Conservation (phyloP, 2,329 filamentous ascomycete species). For the Colletotrichum musae region DNA sequence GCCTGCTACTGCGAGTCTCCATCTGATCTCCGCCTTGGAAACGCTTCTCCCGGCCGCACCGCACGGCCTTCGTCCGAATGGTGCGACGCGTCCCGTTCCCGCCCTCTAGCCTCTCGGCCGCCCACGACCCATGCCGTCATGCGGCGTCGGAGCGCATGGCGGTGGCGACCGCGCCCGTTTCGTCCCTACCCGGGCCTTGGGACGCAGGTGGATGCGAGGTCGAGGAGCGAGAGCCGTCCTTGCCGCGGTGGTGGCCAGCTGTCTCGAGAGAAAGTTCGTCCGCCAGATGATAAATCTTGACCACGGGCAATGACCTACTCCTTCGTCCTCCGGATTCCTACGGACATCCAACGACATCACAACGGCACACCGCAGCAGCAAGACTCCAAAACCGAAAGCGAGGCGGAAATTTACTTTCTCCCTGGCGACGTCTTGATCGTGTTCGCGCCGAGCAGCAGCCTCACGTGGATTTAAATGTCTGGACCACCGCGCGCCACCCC, state of each 20-base stretch:
- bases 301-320: conserved; percentile 15
- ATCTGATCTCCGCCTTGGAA: conserved; percentile 17
- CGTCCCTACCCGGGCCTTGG: conserved; percentile 20
- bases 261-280: conserved; percentile 6
- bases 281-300: conserved; percentile 14
- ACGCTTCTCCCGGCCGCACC: conserved; percentile 13
- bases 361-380: too few species aligned
- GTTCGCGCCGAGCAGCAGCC: neutral
- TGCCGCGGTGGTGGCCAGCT: neutral
- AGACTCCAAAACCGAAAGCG: too few species aligned
- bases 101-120: conserved; percentile 8
- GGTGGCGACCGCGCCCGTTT: conserved; percentile 29
- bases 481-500: neutral
- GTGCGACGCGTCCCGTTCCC: conserved; percentile 35
- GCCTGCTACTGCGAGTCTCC: neutral
- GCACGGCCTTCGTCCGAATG: conserved; percentile 32
- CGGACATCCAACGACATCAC: neutral
- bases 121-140: conserved; percentile 17
- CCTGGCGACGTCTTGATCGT: neutral
- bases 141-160: conserved; percentile 16
- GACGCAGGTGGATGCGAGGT: neutral
- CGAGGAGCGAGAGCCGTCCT: conserved; percentile 13
- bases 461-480: conserved; percentile 19
- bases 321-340: neutral
- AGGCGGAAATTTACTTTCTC: neutral